phyloP scores from a whole-genome alignment of 441 rosid species.

The Corymbia calophylla region DNA sequence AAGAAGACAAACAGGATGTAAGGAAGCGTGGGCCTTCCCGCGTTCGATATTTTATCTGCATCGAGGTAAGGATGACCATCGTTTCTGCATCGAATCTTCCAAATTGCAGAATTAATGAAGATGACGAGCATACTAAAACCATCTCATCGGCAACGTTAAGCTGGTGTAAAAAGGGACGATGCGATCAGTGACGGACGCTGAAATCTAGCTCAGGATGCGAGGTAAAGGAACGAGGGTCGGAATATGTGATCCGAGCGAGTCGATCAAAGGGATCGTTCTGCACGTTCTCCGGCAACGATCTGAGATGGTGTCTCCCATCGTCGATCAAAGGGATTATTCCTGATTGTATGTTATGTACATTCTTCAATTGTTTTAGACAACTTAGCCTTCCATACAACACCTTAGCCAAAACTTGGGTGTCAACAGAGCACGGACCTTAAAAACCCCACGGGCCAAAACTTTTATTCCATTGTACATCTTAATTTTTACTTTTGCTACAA shows the following conservation, averaged over 20 bases:
- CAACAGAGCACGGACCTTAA: fast-evolving
- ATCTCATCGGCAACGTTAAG: no score
- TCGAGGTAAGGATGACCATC: not conserved
- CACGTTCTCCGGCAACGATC: not conserved
- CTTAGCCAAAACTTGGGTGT: not conserved
- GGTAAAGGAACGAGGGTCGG: not conserved
- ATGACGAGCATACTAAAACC: not conserved
- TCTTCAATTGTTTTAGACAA: not conserved
- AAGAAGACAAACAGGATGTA: not conserved
- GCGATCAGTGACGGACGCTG: not conserved
- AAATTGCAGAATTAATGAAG: not conserved
- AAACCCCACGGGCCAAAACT: not conserved
- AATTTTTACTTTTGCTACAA: not conserved
- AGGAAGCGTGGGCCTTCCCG: not conserved
- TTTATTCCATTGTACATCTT: not conserved
- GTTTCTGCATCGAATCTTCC: not conserved
- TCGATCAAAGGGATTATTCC: not conserved
- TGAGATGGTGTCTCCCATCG: not conserved
- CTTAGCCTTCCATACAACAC: not conserved
- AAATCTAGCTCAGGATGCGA: not conserved
- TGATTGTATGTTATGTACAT: no score
- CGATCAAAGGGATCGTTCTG: not conserved
- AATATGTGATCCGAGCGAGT: not conserved
- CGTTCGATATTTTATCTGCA: not conserved
- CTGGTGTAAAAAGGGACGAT: not conserved